Base-by-base conservation (phyloP, 805 yeast genomes). In the Aciculoconidium aculeatum region DNA sequence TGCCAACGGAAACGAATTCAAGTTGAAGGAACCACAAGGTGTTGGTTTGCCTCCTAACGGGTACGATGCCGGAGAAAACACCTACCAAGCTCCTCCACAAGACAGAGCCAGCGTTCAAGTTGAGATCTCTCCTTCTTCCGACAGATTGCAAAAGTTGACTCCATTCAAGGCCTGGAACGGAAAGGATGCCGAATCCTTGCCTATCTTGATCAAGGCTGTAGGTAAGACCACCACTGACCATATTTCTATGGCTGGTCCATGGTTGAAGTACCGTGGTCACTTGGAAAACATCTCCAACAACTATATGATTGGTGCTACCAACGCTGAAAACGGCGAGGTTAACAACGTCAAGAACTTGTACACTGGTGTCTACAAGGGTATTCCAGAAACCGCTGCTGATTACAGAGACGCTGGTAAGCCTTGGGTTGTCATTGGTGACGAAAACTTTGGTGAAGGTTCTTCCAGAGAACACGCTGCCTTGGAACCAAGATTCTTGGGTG, bases 261-360 rank as follows among this genome's bases (percentile, higher is more conserved):
- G 98, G 98, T 83, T 90, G 77, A 90, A 90, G 74, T 90, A 90
- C 90, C 85, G 96, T 76, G 98, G 98, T 69, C 98, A 90, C 73
- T 76, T 90, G 72, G 90, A 87, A 73, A 90, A 90, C 80, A 92
- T 90, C 59, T 87, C 96, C 47, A 87, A 90, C 78, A 90, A 92
- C 77, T 90, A 92, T 72, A 88, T 90, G 95, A 90, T 90, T 74
- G 98, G 98, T 74, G 97, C 97, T 47, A 88, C 79, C 62, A 90
- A 90, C 70, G 88, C 88, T 58, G 96, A 82, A 71, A 90, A 90
- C 68, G 83, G 80, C 47, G 85, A 90, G 75, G 95, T 94, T 45
- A 90, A 90, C 84, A 68, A 69, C 53, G 77, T 92, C 47, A 83
- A 75, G 73, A 86, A 90, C 76, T 80, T 73, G 55, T 77, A 79